Percentiles rank a stretch among this genome's conserved stretches.
Evolutionary conservation across 441 rosid genomes (phyloP).

Genomic region (Hypseocharis bilobata): DNA sequence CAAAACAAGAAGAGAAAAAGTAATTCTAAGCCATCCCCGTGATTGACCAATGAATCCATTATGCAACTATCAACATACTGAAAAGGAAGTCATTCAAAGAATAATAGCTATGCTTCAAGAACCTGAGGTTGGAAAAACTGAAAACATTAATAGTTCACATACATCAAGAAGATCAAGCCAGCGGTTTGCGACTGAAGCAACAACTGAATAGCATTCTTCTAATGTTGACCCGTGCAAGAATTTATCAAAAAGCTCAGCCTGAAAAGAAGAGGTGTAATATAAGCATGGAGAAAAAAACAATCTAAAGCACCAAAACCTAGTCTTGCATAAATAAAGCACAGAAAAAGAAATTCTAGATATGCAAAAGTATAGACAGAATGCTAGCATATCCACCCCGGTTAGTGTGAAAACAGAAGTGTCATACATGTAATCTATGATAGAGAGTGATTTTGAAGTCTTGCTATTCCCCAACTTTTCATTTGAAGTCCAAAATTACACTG

Average conservation of each 20-base stretch:
- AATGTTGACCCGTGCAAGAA: conserved; percentile 83
- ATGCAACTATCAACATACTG: conserved; percentile 13
- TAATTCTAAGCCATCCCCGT: conserved; percentile 17
- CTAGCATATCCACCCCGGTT: no score
- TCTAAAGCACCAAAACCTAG: conserved; percentile 3
- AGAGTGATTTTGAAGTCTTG: no score
- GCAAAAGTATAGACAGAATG: no score
- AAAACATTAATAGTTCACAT: conserved; percentile 24
- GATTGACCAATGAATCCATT: not conserved
- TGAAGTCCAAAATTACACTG: no score
- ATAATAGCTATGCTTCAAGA: conserved; percentile 12
- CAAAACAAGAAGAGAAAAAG: conserved; percentile 15
- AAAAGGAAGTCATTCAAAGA: conserved; percentile 15
- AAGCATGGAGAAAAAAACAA: conserved; percentile 15
- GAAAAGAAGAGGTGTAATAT: conserved; percentile 21
- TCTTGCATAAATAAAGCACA: no score
- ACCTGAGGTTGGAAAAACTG: no score
- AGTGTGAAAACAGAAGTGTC: not conserved
- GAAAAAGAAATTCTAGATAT: no score
- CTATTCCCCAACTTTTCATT: no score
- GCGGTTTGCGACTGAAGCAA: conserved; percentile 87
- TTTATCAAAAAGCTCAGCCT: conserved; percentile 98
- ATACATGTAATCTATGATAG: no score
- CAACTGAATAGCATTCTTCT: conserved; percentile 87
- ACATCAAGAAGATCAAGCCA: conserved; percentile 99